These are phyloP conservation scores for Raphanus hybrid DNA, from an alignment of 441 rosid genomes.

Conservation along the genomic window DNA sequence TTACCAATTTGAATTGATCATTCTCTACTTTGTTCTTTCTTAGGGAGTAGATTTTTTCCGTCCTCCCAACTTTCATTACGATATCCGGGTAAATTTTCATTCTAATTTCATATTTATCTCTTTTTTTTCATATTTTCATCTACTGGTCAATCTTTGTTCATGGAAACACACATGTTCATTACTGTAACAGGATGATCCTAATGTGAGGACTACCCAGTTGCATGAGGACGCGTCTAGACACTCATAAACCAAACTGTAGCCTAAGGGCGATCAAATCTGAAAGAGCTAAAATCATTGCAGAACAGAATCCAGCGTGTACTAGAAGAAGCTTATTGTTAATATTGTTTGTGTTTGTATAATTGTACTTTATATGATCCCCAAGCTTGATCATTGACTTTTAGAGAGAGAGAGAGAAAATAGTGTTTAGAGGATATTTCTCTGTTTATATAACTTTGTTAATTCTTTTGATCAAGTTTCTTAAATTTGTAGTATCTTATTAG, in stretches of 20 bases:
- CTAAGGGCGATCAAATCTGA: background rate
- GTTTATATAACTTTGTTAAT: constrained; percentile 20
- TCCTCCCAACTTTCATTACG: constrained; percentile 56
- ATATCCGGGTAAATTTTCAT: constrained; percentile 63
- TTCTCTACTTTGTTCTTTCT: constrained; percentile 22
- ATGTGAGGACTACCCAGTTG: constrained; percentile 73
- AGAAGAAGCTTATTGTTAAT: constrained; percentile 31
- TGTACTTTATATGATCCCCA: constrained; percentile 16
- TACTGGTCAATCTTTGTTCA: constrained; percentile 1
- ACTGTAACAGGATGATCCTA: constrained; percentile 69
- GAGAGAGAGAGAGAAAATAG: background rate
- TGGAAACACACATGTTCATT: constrained; percentile 4
- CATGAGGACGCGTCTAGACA: constrained; percentile 82
- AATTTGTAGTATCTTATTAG: constrained; percentile 6
- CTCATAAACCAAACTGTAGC: constrained; percentile 40
- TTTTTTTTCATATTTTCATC: background rate
- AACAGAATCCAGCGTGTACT: background rate
- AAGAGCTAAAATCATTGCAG: constrained; percentile 6
- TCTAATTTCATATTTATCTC: background rate
- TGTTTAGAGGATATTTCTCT: constrained; percentile 31
- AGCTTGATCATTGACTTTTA: constrained; percentile 26
- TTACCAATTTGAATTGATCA: background rate
- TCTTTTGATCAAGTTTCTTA: constrained; percentile 27
- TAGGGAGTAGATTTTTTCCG: constrained; percentile 82
- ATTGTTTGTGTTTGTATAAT: constrained; percentile 38